These are phyloP conservation scores for Colletotrichum ledebouriae DNA, from an alignment of 2,329 filamentous ascomycete species.

Conservation along the genomic window DNA sequence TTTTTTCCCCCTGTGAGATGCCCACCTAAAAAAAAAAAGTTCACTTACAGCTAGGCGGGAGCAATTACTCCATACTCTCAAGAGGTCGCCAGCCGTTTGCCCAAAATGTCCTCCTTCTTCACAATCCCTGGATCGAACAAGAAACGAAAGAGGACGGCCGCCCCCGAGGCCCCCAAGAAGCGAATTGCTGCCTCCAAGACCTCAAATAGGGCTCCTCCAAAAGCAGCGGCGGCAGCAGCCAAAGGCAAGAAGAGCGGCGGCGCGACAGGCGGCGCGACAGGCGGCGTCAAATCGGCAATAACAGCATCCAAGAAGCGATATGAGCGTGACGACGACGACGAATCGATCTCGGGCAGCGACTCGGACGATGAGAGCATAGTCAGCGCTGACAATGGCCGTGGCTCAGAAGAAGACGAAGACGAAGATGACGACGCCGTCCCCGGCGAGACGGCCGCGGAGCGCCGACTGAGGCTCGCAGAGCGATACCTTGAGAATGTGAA, in stretches of 20 bases:
- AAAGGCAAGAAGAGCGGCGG: constrained; percentile 29
- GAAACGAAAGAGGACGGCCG: constrained; percentile 84
- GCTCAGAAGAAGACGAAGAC: constrained; percentile 66
- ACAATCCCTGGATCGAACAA: constrained; percentile 87
- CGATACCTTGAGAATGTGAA: constrained; percentile 92
- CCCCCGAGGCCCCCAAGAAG: constrained; percentile 70
- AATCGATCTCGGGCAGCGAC: constrained; percentile 91
- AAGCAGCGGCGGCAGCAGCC: constrained; percentile 52
- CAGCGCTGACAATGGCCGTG: constrained; percentile 49
- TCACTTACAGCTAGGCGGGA: constrained; percentile 45
- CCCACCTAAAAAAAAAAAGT: constrained; percentile 46
- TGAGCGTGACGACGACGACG: constrained; percentile 62
- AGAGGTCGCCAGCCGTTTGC: constrained; percentile 43
- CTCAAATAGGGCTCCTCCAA: constrained; percentile 57
- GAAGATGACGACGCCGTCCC: constrained; percentile 69
- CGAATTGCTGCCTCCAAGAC: constrained; percentile 64
- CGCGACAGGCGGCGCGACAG: constrained; percentile 44
- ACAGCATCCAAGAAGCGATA: constrained; percentile 60
- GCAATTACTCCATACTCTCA: constrained; percentile 43
- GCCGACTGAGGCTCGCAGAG: constrained; percentile 88
- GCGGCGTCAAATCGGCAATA: constrained; percentile 47
- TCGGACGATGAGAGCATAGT: constrained; percentile 69
- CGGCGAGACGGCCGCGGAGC: constrained; percentile 89
- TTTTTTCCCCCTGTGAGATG: constrained; percentile 52
- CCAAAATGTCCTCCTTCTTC: constrained; percentile 93